Conservation (phyloP, 495 filamentous ascomycete genomes). For the Astrothelium macrocarpum region DNA sequence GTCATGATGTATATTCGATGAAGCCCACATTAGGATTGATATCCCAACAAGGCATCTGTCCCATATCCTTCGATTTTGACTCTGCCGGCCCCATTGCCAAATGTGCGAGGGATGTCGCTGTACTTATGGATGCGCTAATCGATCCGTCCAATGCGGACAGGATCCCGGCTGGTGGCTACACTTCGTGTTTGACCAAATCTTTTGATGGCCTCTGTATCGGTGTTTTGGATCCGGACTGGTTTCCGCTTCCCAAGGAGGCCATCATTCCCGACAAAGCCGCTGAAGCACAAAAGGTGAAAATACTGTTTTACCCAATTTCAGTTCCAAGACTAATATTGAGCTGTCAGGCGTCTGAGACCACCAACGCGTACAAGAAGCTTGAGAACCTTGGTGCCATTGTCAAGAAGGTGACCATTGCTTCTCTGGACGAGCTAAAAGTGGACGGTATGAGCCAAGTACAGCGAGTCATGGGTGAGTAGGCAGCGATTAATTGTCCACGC, state of each 20-base stretch:
- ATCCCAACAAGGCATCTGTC: slow-evolving; percentile 23
- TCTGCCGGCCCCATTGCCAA: slow-evolving; percentile 29
- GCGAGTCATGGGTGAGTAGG: not conserved
- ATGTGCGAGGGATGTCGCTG: slow-evolving; percentile 25
- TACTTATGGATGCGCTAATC: slow-evolving; percentile 25
- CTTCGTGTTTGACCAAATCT: not conserved
- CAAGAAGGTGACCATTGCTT: not conserved
- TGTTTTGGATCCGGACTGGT: not conserved
- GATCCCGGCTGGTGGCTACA: not conserved
- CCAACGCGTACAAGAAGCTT: not conserved
- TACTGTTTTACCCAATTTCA: not conserved
- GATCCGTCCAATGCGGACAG: not conserved
- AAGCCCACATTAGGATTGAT: slow-evolving; percentile 26
- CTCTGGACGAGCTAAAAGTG: not conserved
- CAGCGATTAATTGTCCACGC: not conserved
- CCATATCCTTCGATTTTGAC: slow-evolving; percentile 23
- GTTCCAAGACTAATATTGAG: not conserved
- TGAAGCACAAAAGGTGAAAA: not conserved
- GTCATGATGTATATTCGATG: slow-evolving; percentile 26
- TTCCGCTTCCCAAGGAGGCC: not conserved
- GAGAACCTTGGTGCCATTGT: not conserved
- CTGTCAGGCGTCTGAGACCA: not conserved
- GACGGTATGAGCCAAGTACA: not conserved
- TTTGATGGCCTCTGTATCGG: not conserved
- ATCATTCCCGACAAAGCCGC: not conserved